Evolutionary conservation across 106 monocot genomes (phyloP).

Genomic region (Platanthera guangdongensis): DNA sequence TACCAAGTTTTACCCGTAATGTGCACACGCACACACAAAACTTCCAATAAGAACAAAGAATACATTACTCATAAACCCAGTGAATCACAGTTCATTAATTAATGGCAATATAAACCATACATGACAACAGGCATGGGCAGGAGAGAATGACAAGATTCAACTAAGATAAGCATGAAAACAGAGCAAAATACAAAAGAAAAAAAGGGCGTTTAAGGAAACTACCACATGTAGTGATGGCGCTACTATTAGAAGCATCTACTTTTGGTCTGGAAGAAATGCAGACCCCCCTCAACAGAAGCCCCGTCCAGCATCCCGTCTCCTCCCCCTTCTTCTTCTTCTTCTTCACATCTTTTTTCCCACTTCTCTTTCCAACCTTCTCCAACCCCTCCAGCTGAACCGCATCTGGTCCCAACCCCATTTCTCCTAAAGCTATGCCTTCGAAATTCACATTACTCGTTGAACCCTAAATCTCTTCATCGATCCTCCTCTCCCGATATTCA

Average conservation of each 20-base stretch:
- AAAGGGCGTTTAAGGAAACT: conserved; percentile 6
- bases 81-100: background rate
- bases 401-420: conserved; percentile 41
- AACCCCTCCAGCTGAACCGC: conserved; percentile 19
- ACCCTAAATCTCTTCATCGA: background rate
- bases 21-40: background rate
- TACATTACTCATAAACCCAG: background rate
- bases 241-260: conserved; percentile 56
- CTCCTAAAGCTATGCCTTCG: conserved; percentile 2
- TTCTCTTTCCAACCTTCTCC: conserved; percentile 15
- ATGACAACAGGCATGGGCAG: background rate
- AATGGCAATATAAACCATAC: background rate
- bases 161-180: background rate
- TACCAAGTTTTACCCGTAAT: background rate
- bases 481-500: background rate
- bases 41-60: background rate
- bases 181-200: background rate
- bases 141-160: background rate
- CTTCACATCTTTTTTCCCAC: conserved; percentile 20
- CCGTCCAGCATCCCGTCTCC: conserved; percentile 62
- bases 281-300: conserved; percentile 37
- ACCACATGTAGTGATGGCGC: conserved; percentile 52
- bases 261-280: conserved; percentile 77
- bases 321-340: conserved; percentile 8
- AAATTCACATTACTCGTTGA: background rate